These are phyloP conservation scores for Pythium grandisporangium DNA, from an alignment of 352 stramenopile species.

Conservation along the genomic window DNA sequence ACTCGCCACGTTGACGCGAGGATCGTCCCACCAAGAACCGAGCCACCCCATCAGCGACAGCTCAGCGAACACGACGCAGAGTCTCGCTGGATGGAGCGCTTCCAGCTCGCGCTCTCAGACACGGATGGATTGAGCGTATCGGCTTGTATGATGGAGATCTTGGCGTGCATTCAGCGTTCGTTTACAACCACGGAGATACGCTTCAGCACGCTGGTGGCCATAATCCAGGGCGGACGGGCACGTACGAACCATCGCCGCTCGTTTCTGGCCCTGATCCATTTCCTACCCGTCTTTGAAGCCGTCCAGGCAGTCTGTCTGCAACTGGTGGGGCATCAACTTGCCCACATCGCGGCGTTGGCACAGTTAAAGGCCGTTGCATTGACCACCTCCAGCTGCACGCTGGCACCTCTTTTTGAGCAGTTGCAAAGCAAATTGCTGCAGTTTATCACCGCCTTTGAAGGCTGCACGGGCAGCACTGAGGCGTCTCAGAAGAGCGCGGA, in stretches of 20 bases:
- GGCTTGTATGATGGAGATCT: slow-evolving; percentile 50
- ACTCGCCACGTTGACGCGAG: background rate
- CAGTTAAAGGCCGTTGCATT: background rate
- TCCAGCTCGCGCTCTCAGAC: slow-evolving; percentile 35
- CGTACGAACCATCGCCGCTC: slow-evolving; percentile 54
- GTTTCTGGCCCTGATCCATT: slow-evolving; percentile 36
- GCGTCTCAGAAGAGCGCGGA: slow-evolving; percentile 38
- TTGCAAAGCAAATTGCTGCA: slow-evolving; percentile 54
- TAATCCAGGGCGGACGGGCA: slow-evolving; percentile 28
- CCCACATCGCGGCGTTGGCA: slow-evolving; percentile 15
- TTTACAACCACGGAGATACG: slow-evolving; percentile 21
- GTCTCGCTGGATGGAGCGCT: too few species aligned
- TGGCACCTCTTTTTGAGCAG: slow-evolving; percentile 20
- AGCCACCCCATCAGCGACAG: too few species aligned
- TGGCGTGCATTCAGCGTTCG: slow-evolving; percentile 29
- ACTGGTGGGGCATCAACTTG: slow-evolving; percentile 40
- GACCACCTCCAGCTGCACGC: slow-evolving; percentile 4
- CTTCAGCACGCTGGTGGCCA: slow-evolving; percentile 16
- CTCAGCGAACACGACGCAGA: too few species aligned
- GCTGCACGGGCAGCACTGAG: slow-evolving; percentile 30
- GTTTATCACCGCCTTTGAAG: slow-evolving; percentile 63
- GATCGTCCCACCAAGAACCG: too few species aligned
- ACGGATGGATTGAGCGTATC: slow-evolving; percentile 47
- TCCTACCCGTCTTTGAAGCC: slow-evolving; percentile 33
- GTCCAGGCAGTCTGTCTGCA: slow-evolving; percentile 29